These are phyloP conservation scores for Daldinia grandis DNA, from an alignment of 495 filamentous ascomycete species.

Conservation along the genomic window DNA sequence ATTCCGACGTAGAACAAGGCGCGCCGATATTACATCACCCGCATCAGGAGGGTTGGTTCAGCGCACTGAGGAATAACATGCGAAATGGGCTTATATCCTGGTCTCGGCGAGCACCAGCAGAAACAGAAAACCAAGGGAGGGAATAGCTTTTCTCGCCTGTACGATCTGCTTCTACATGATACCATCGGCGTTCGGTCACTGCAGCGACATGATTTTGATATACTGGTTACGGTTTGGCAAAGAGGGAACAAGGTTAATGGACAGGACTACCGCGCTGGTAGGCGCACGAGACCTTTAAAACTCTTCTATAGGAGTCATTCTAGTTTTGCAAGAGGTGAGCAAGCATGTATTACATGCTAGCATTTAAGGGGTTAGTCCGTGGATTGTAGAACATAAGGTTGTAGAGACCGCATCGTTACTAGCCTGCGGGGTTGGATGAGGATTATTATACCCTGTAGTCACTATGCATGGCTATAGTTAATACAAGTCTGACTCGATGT, in stretches of 20 bases:
- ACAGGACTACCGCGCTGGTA: conserved; percentile 4
- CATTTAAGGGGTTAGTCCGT: conserved; percentile 9
- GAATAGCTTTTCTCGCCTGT: conserved; percentile 13
- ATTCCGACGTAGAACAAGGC: conserved; percentile 46
- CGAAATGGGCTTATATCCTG: conserved; percentile 35
- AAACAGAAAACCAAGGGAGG: conserved; percentile 23
- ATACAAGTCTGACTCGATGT: conserved; percentile 9
- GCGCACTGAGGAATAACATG: conserved; percentile 33
- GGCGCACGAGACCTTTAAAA: conserved; percentile 7
- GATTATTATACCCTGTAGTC: conserved; percentile 27
- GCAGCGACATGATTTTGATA: conserved; percentile 32
- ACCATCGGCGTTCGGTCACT: conserved; percentile 35
- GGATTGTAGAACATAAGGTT: conserved; percentile 22
- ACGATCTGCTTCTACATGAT: conserved; percentile 20
- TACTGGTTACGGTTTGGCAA: conserved; percentile 35
- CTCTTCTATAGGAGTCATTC: not conserved
- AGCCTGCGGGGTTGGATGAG: conserved; percentile 4
- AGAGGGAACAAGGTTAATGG: conserved; percentile 20
- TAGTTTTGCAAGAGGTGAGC: conserved; percentile 4
- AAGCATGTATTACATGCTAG: conserved; percentile 19
- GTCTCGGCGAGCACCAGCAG: conserved; percentile 19
- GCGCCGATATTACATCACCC: conserved; percentile 18
- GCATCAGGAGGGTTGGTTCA: conserved; percentile 39
- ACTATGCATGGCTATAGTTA: conserved; percentile 7
- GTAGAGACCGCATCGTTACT: conserved; percentile 2